These are phyloP conservation scores for Colletotrichum sansevieriae DNA, from an alignment of 2,329 filamentous ascomycete genomes.

Conservation along the genomic window DNA sequence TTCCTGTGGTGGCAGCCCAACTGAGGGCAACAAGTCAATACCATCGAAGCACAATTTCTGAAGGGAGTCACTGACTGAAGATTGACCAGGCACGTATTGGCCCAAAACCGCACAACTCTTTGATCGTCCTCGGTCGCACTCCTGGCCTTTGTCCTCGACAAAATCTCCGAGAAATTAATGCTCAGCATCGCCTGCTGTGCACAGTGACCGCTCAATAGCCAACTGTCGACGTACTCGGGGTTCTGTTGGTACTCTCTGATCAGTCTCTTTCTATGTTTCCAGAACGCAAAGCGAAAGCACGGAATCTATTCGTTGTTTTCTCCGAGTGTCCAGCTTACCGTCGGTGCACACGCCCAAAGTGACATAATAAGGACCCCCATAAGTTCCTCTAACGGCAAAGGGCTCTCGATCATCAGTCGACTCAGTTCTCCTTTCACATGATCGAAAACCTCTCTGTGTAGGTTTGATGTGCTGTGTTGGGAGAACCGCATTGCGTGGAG, in stretches of 20 bases:
- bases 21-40: slow-evolving; percentile 43
- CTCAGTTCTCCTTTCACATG: slow-evolving; percentile 55
- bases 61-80: slow-evolving; percentile 47
- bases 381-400: slow-evolving; percentile 56
- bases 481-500: slow-evolving; percentile 48
- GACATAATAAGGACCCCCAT: slow-evolving; percentile 57
- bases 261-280: background rate
- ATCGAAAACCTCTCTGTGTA: slow-evolving; percentile 56
- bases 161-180: slow-evolving; percentile 57
- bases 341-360: slow-evolving; percentile 34
- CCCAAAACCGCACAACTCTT: slow-evolving; percentile 52
- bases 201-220: slow-evolving; percentile 57
- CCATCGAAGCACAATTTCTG: background rate
- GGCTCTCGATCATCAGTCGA: slow-evolving; percentile 55
- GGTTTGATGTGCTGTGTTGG: slow-evolving; percentile 26
- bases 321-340: slow-evolving; percentile 15
- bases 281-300: background rate
- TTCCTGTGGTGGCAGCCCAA: slow-evolving; percentile 56
- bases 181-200: slow-evolving; percentile 59
- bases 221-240: slow-evolving; percentile 57
- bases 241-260: slow-evolving; percentile 15
- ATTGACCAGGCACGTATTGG: slow-evolving; percentile 53
- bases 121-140: slow-evolving; percentile 51
- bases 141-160: slow-evolving; percentile 51
- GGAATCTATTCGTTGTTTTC: background rate